A percentile compares a stretch with the other conserved stretches of the same genome.
Evolutionary conservation across 1,284 basidiomycete species (phyloP).

Genomic region (Apiotrichum porosum): DNA sequence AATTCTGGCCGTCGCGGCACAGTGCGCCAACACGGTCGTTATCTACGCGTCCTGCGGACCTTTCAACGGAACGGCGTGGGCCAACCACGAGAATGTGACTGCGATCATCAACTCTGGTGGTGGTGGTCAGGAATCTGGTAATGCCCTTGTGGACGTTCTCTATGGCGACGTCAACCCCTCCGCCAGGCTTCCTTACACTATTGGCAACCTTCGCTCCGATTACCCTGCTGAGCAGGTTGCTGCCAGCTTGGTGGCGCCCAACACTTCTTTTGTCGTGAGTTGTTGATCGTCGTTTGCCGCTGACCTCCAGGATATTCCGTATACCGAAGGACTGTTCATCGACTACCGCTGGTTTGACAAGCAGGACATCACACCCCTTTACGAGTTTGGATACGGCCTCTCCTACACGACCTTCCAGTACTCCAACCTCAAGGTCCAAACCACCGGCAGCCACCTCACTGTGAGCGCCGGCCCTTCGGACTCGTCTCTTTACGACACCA

Average conservation of each 20-base stretch:
- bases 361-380: constrained; percentile 46
- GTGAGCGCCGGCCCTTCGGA: no score
- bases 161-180: constrained; percentile 72
- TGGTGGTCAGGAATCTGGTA: constrained; percentile 61
- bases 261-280: no score
- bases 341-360: constrained; percentile 48
- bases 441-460: constrained; percentile 8
- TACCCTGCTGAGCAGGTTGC: background rate
- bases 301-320: constrained; percentile 11
- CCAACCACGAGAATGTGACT: constrained; percentile 51
- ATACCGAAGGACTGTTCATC: constrained; percentile 43
- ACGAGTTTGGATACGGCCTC: constrained; percentile 48
- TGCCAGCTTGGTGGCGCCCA: constrained; percentile 6
- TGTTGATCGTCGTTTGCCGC: background rate
- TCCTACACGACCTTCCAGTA: constrained; percentile 47
- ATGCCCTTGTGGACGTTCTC: constrained; percentile 72
- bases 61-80: constrained; percentile 45
- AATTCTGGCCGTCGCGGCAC: constrained; percentile 13
- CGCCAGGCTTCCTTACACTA: constrained; percentile 52
- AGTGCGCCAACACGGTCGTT: constrained; percentile 18
- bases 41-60: constrained; percentile 14
- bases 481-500: no score
- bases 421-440: constrained; percentile 19
- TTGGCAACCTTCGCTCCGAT: constrained; percentile 21
- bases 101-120: constrained; percentile 70